phyloP scores from a whole-genome alignment of 2,329 filamentous ascomycete genomes.

The Karstenula rhodostoma region DNA sequence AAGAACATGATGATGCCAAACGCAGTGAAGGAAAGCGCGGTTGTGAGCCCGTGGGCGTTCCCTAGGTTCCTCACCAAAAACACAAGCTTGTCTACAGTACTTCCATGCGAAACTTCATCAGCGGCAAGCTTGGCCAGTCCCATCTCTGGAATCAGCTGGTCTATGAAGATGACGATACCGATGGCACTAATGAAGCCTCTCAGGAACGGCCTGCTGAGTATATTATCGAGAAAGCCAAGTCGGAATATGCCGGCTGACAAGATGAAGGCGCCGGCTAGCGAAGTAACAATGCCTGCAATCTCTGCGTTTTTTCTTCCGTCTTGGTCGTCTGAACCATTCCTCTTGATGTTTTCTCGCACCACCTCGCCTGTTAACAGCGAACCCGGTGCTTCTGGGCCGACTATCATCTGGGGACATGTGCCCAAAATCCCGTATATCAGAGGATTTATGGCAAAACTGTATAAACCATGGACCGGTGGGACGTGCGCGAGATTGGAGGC shows the following conservation, averaged over 20 bases:
- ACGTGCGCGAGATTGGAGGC: slow-evolving; percentile 92
- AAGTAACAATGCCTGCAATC: slow-evolving; percentile 87
- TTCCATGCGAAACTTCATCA: slow-evolving; percentile 79
- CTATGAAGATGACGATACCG: slow-evolving; percentile 93
- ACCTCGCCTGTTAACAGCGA: slow-evolving; percentile 90
- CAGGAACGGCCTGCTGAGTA: slow-evolving; percentile 89
- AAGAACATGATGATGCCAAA: slow-evolving; percentile 92
- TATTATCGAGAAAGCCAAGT: slow-evolving; percentile 91
- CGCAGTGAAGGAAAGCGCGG: slow-evolving; percentile 77
- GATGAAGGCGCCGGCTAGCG: slow-evolving; percentile 86
- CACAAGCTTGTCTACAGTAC: slow-evolving; percentile 81
- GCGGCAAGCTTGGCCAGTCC: slow-evolving; percentile 75
- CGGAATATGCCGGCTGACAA: slow-evolving; percentile 85
- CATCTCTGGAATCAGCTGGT: slow-evolving; percentile 90
- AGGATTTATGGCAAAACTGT: slow-evolving; percentile 92
- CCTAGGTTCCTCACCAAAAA: slow-evolving; percentile 76
- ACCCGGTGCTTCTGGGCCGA: slow-evolving; percentile 93
- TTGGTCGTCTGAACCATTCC: slow-evolving; percentile 69
- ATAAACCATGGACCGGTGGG: slow-evolving; percentile 91
- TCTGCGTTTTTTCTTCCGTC: slow-evolving; percentile 77
- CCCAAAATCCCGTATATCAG: slow-evolving; percentile 90
- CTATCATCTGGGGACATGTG: slow-evolving; percentile 90
- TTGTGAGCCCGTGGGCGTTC: slow-evolving; percentile 77
- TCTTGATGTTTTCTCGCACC: slow-evolving; percentile 77
- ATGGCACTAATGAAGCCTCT: slow-evolving; percentile 97